Base-by-base conservation (phyloP, 306 rosid genomes). In the Medicago ruthenica region DNA sequence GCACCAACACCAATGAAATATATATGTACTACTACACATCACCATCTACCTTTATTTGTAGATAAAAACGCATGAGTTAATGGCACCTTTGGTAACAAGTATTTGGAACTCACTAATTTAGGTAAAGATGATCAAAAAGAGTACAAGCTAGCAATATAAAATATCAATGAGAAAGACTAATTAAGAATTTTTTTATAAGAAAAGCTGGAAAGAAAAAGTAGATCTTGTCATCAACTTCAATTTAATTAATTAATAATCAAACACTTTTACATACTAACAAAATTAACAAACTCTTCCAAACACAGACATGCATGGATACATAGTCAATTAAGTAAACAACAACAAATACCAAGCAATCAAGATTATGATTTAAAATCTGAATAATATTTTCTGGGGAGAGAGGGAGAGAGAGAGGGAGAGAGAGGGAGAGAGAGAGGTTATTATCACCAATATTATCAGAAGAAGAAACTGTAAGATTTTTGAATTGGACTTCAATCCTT, bases 401-500 rank as follows among this genome's bases (percentile, higher is more conserved):
- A 70, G 40, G 62, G 21, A 31, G 54, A 37, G 34, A 27, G 45
- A 36, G 55, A 36, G 48, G 44, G n/a, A 10, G 16, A 62, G 40
- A 47, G 51, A 70, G 40, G 62, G 21, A 31, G 54, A 37, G 34
- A 27, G 45, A 36, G 55, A 36, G 48, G 44, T 55, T 42, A 45
- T 67, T 12, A 76, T 79, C 80, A 90, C 91, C 95, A 71, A 85
- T 74, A 73, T 21, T 42, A 5, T 84, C 83, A 14, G 95, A 84
- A 70, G 96, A 84, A 75, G 95, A 88, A 62, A 95, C 3, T 1
- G 93, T 73, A 18, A 95, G 93, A 34, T 91, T 81, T 76, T 90
- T 92, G 86, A 95, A 90, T 75, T 95, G 99, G 62, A 79, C 83
- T 80, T 95, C 99, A 27, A 90, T 80, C 48, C 88, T 84, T 27